Evolutionary conservation across 2,329 filamentous ascomycete genomes (phyloP), one percentile per base, ranked within the genome.

Genomic region (Cytospora piceicola): DNA sequence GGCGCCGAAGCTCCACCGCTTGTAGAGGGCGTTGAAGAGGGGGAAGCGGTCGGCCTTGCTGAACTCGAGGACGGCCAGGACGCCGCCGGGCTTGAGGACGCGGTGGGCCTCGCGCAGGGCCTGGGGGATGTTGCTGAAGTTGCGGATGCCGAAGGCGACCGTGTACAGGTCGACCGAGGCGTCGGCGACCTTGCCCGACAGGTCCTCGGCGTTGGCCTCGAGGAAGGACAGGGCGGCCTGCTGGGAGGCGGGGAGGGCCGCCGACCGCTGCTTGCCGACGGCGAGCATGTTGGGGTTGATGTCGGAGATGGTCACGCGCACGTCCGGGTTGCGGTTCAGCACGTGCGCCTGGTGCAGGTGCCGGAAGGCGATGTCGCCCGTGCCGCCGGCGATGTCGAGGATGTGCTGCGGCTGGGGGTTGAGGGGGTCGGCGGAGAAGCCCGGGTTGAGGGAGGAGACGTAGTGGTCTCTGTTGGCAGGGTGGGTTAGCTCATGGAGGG

Each of bases 21-120:
- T 96, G 80, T 99, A 99, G 1, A 94, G 78, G 22, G 88, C 87
- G 77, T 98, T 91, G 74, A 99, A 88, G 0, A 96, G 69, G 0
- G 88, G 85, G 75, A 90, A 57, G 69, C 87, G 86, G 67, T 96
- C 91, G 9, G 83, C 86, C 76, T 94, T 94, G 75, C 89, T 92
- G 79, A 99, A 99, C 80, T 99, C 95, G 67, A 99, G 85, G 74
- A 95, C 98, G 4, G 95, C 94, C 75, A 99, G 99, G 0, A 99
- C 90, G 68, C 95, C 95, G 53, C 95, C 95, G 0, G 96, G 96
- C 78, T 94, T 95, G 34, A 99, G 83, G 2, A 98, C 93, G 8
- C 95, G 88, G 78, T 89, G 89, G 0, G 95, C 95, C 76, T 98
- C 94, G 42, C 83, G 80, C 65, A 99, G 80, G 0, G 94, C 96